Percentiles rank a stretch among this genome's conserved stretches.
Evolutionary conservation across 2,329 filamentous ascomycete genomes (phyloP).

Genomic region (Xylaria sp.): DNA sequence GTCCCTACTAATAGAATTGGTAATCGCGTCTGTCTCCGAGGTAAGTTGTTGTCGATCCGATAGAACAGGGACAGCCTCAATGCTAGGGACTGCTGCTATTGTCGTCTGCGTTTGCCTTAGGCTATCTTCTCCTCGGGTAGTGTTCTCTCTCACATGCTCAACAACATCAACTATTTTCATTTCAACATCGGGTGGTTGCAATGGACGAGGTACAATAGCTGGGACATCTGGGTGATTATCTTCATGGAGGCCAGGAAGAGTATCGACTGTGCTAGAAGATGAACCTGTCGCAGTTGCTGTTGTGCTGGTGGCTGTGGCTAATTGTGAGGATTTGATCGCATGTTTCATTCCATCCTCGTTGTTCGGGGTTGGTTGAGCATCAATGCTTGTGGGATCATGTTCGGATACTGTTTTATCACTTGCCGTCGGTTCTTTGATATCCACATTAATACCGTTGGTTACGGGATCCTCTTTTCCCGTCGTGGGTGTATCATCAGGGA

Average conservation of each 20-base stretch:
- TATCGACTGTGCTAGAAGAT: slow-evolving; percentile 2
- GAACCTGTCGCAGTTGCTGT: background rate
- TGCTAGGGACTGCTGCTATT: slow-evolving; percentile 39
- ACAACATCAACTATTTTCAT: slow-evolving; percentile 44
- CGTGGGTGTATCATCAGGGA: slow-evolving; percentile 52
- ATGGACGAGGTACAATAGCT: slow-evolving; percentile 36
- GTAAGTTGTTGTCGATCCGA: slow-evolving; percentile 50
- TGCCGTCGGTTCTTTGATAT: background rate
- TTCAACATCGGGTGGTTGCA: slow-evolving; percentile 42
- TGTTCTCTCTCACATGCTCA: slow-evolving; percentile 38
- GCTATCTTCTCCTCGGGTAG: slow-evolving; percentile 12
- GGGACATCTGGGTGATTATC: slow-evolving; percentile 39
- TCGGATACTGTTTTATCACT: background rate
- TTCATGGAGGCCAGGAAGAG: slow-evolving; percentile 35
- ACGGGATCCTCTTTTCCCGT: slow-evolving; percentile 43
- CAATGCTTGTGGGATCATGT: background rate
- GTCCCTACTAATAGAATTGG: slow-evolving; percentile 57
- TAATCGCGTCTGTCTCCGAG: slow-evolving; percentile 58
- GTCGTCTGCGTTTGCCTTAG: slow-evolving; percentile 4
- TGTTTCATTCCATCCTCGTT: background rate
- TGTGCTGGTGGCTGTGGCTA: background rate
- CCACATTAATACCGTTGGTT: background rate
- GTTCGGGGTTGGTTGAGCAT: background rate
- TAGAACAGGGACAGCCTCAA: slow-evolving; percentile 44
- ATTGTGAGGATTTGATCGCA: background rate